phyloP scores from a whole-genome alignment of 1,284 basidiomycete species.

The Sanghuangporus baumii region DNA sequence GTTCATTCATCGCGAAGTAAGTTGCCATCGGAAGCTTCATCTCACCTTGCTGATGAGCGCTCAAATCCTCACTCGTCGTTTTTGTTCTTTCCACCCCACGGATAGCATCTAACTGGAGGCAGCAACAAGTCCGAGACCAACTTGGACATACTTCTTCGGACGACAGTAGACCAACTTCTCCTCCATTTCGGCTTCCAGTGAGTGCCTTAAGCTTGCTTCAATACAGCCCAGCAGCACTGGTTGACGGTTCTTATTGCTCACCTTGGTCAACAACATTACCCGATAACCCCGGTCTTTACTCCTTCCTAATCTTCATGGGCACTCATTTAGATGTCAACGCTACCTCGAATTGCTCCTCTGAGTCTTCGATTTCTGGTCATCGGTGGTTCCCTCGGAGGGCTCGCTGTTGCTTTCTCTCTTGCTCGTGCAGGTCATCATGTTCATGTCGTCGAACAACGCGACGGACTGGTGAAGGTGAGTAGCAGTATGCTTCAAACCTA shows the following conservation, averaged over 20 bases:
- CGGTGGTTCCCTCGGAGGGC: constrained; percentile 31
- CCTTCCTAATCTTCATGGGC: neutral
- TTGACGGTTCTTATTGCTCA: neutral
- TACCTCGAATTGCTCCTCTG: constrained; percentile 8
- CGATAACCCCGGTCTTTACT: neutral
- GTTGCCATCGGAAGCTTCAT: neutral
- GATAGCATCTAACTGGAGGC: constrained; percentile 17
- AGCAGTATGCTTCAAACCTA: neutral
- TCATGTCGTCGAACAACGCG: constrained; percentile 42
- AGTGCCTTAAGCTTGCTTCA: neutral
- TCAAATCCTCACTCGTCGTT: neutral
- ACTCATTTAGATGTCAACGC: constrained; percentile 6
- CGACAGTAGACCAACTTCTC: constrained; percentile 10
- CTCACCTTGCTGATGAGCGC: neutral
- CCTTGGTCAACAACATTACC: neutral
- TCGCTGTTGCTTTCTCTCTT: constrained; percentile 46
- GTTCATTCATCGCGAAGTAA: constrained; percentile 3
- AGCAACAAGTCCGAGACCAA: constrained; percentile 16
- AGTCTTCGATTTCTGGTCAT: constrained; percentile 23
- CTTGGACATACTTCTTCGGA: constrained; percentile 12
- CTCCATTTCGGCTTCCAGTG: constrained; percentile 14
- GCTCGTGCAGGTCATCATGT: constrained; percentile 46
- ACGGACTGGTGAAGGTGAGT: constrained; percentile 30
- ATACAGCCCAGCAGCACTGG: neutral
- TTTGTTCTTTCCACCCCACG: neutral